Base-by-base conservation (phyloP, 2,329 filamentous ascomycete genomes). In the Clarireedia monteithiana region DNA sequence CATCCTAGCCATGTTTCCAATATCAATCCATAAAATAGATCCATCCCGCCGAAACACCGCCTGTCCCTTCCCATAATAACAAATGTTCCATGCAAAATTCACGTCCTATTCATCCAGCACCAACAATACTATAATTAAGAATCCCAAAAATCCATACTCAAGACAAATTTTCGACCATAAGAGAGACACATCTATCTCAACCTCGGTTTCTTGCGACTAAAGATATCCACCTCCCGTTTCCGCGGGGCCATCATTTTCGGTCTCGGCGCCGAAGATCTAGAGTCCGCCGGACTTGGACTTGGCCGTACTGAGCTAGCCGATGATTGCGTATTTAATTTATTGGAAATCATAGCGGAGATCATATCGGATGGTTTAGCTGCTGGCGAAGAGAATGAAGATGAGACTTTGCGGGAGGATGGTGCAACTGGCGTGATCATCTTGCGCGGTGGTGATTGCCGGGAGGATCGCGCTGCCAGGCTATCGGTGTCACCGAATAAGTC, bases 151-250 rank as follows among this genome's bases (percentile, higher is more conserved):
- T 12, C 10, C 30, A 34, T 12, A 34, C 4, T 34, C 9, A 34
- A 34, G 30, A 30, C 27, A 3, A 30, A 7, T 6, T 9, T 10
- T 30, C 27, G 6, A 34, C 30, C 30, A 4, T 4, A 9, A 34
- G 30, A 34, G 5, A 34, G 12, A 14, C 30, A 20, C 30, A 34
- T 34, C 30, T 34, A 34, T 12, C 30, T 34, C 10, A 34, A 34
- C 4, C 30, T 34, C 30, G 30, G 30, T 9, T 34, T 34, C 30
- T 34, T 34, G 10, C 63, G 60, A 50, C 66, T 64, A 57, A 67
- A 67, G 3, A 66, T 46, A 52, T 67, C 65, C 2, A 66, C 63
- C 17, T 59, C 56, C 30, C 61, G 62, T 49, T 61, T 63, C 39
- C 55, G 53, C 2, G 58, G 59, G 50, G 62, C 60, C 58, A 62